A percentile compares a stretch with the other conserved stretches of the same genome.
phyloP scores from a whole-genome alignment of 2,329 filamentous ascomycete species.

The Colletotrichum sp. region DNA sequence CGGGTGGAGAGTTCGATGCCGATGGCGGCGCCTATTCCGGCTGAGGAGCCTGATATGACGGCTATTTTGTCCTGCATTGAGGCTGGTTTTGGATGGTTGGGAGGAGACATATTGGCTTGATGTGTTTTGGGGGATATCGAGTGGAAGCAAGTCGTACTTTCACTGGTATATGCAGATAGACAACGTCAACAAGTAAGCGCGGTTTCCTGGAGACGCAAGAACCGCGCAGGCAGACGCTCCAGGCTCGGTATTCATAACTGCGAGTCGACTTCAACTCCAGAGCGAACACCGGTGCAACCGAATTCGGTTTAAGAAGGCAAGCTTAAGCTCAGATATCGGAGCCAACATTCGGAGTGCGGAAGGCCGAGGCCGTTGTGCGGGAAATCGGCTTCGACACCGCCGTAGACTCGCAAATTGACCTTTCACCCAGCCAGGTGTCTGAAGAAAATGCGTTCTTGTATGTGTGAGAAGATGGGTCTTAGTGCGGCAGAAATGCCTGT shows the following conservation, averaged over 20 bases:
- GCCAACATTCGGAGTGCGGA: background rate
- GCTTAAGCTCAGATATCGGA: background rate
- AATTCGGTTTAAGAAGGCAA: background rate
- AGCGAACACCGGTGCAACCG: background rate
- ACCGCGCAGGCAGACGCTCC: too few species aligned
- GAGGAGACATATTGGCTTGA: too few species aligned
- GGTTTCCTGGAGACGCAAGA: too few species aligned
- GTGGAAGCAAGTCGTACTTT: fast-evolving
- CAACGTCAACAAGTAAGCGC: too few species aligned
- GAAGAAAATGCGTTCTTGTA: background rate
- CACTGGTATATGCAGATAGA: too few species aligned
- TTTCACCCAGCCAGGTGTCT: background rate
- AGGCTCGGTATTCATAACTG: background rate
- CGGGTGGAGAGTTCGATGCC: too few species aligned
- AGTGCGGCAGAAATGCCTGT: fast-evolving
- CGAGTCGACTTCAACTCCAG: background rate
- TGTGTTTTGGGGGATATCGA: too few species aligned
- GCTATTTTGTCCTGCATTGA: too few species aligned
- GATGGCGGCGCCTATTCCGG: too few species aligned
- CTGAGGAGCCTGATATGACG: too few species aligned
- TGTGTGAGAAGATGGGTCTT: background rate
- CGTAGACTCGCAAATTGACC: background rate
- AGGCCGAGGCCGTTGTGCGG: background rate
- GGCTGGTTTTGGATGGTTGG: too few species aligned
- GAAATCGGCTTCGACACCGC: background rate